These are phyloP conservation scores for Pyrrhoderma noxium DNA, from an alignment of 1,284 basidiomycete species.

Conservation along the genomic window DNA sequence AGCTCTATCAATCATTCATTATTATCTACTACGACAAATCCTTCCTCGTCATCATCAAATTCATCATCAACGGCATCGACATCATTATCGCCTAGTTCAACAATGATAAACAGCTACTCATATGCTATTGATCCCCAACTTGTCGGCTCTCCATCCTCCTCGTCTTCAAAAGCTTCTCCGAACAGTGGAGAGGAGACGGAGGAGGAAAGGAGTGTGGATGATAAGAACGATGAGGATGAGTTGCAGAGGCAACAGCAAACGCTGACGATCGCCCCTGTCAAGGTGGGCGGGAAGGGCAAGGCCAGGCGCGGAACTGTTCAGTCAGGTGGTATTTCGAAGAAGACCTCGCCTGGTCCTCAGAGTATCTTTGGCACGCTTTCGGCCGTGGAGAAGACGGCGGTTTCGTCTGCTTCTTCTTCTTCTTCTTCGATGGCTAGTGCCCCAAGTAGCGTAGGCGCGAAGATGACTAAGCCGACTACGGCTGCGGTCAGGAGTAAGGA, in stretches of 20 bases:
- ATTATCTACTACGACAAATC: no score
- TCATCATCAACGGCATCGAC: constrained; percentile 21
- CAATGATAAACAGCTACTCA: no score
- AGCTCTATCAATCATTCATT: no score
- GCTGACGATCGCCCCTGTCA: constrained; percentile 32
- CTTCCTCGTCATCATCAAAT: constrained; percentile 16
- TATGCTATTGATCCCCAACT: constrained; percentile 47
- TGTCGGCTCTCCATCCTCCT: constrained; percentile 38
- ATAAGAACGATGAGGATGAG: constrained; percentile 25
- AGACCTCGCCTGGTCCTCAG: constrained; percentile 27
- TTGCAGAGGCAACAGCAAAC: constrained; percentile 19
- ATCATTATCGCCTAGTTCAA: no score
- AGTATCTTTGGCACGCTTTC: constrained; percentile 32
- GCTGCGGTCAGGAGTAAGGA: constrained; percentile 22
- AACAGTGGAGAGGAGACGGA: no score
- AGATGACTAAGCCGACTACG: not conserved
- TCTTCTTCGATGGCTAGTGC: constrained; percentile 20
- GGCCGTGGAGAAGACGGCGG: constrained; percentile 18
- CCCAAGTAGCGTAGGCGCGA: constrained; percentile 6
- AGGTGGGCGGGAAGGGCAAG: constrained; percentile 55
- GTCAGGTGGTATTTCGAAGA: constrained; percentile 65
- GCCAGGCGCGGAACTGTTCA: constrained; percentile 63
- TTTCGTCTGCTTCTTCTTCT: constrained; percentile 19
- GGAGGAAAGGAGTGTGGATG: no score
- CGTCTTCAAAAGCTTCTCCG: constrained; percentile 17